Evolutionary conservation across 495 filamentous ascomycete species (phyloP).

Genomic region (Immersiella caudata): DNA sequence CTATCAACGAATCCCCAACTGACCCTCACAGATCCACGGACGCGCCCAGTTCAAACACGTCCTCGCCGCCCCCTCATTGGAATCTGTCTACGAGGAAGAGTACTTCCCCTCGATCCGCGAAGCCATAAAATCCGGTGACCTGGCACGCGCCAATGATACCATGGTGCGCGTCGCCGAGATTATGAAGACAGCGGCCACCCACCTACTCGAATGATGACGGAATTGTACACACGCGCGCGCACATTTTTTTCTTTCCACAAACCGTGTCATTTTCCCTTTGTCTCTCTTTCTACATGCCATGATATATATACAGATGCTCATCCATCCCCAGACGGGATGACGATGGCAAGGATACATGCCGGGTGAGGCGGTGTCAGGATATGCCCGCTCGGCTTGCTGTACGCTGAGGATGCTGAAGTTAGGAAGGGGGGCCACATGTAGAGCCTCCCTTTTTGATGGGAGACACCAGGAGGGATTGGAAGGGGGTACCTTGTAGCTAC

Average conservation of each 20-base stretch:
- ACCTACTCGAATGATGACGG: constrained; percentile 18
- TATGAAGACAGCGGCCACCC: constrained; percentile 62
- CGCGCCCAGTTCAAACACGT: constrained; percentile 95
- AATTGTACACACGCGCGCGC: not conserved
- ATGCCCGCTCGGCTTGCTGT: not conserved
- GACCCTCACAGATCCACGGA: constrained; percentile 68
- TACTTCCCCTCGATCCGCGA: constrained; percentile 88
- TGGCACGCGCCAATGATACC: constrained; percentile 67
- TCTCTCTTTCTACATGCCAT: constrained; percentile 4
- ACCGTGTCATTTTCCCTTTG: constrained; percentile 6
- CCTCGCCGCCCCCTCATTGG: constrained; percentile 78
- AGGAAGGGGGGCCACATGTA: not conserved
- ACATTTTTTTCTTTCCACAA: not conserved
- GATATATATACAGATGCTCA: not conserved
- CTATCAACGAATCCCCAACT: not conserved
- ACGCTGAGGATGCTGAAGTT: not conserved
- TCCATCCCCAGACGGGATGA: not conserved
- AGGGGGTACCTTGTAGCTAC: constrained; percentile 1
- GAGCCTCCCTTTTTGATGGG: not conserved
- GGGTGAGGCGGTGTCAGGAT: not conserved
- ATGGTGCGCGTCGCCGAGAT: constrained; percentile 72
- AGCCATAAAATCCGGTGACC: constrained; percentile 71
- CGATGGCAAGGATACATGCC: not conserved
- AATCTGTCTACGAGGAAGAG: constrained; percentile 73
- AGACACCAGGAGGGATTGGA: not conserved